These are phyloP conservation scores for Chalara sp. DNA, from an alignment of 2,329 filamentous ascomycete genomes.

Conservation along the genomic window DNA sequence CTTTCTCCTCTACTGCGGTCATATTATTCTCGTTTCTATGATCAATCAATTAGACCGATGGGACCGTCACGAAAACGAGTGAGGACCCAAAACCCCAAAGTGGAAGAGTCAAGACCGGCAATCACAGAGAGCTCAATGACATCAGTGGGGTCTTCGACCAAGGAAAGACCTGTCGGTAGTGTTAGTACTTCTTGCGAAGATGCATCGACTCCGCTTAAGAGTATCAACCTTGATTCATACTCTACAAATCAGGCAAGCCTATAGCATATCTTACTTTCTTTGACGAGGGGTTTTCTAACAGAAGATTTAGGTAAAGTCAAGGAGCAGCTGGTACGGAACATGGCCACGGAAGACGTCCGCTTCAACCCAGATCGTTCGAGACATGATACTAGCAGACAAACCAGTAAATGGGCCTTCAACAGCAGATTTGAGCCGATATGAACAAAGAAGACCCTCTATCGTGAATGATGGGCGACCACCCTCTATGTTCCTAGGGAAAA, in stretches of 20 bases:
- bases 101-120: slow-evolving; percentile 10
- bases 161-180: not conserved
- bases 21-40: slow-evolving; percentile 23
- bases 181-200: not conserved
- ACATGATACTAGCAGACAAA: slow-evolving; percentile 50
- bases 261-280: no score
- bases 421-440: slow-evolving; percentile 22
- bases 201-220: slow-evolving; percentile 8
- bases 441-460: slow-evolving; percentile 15
- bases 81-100: slow-evolving; percentile 16
- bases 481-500: slow-evolving; percentile 27
- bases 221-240: not conserved
- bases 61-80: slow-evolving; percentile 22
- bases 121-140: slow-evolving; percentile 6
- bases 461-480: slow-evolving; percentile 17
- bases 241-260: no score
- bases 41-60: slow-evolving; percentile 21
- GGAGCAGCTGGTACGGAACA: slow-evolving; percentile 49
- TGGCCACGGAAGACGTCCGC: slow-evolving; percentile 54
- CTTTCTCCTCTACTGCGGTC: slow-evolving; percentile 16
- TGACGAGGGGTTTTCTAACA: not conserved
- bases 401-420: slow-evolving; percentile 18
- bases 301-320: slow-evolving; percentile 17
- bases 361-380: slow-evolving; percentile 53
- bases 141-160: slow-evolving; percentile 2